phyloP scores from a whole-genome alignment of 371 early-diverging fungal species.

The Gilbertella persicaria region DNA sequence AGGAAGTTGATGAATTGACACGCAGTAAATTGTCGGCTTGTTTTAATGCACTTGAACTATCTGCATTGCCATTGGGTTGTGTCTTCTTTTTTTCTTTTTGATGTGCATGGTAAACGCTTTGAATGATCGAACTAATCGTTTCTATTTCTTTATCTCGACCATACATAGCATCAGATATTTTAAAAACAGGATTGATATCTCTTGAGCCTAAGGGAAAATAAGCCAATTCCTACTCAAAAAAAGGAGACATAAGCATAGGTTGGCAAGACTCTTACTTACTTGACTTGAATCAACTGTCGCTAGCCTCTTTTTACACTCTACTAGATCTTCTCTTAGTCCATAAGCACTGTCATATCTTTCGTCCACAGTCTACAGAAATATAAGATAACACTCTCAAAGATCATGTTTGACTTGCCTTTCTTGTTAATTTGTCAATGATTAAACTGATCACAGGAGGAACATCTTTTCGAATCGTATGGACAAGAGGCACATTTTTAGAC shows the following conservation, averaged over 20 bases:
- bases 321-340: constrained; percentile 55
- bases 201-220: constrained; percentile 41
- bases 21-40: constrained; percentile 19
- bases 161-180: constrained; percentile 37
- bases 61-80: background rate
- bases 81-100: constrained; percentile 16
- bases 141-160: constrained; percentile 44
- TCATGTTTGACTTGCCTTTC: constrained; percentile 40
- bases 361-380: constrained; percentile 46
- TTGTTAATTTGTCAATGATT: constrained; percentile 60
- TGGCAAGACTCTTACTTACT: constrained; percentile 9
- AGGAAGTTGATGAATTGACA: constrained; percentile 10
- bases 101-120: constrained; percentile 22
- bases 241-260: background rate
- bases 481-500: constrained; percentile 48
- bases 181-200: constrained; percentile 46
- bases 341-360: constrained; percentile 58
- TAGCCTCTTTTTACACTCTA: constrained; percentile 47
- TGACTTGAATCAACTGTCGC: constrained; percentile 8
- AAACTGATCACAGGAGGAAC: constrained; percentile 53
- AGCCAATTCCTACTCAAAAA: constrained; percentile 20
- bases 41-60: constrained; percentile 8
- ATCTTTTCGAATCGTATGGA: constrained; percentile 49
- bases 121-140: constrained; percentile 27
- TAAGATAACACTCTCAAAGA: background rate